Evolutionary conservation across 352 stramenopile genomes (phyloP), one percentile per base, ranked within the genome.

Genomic region (Salisapilia sapeloensis): DNA sequence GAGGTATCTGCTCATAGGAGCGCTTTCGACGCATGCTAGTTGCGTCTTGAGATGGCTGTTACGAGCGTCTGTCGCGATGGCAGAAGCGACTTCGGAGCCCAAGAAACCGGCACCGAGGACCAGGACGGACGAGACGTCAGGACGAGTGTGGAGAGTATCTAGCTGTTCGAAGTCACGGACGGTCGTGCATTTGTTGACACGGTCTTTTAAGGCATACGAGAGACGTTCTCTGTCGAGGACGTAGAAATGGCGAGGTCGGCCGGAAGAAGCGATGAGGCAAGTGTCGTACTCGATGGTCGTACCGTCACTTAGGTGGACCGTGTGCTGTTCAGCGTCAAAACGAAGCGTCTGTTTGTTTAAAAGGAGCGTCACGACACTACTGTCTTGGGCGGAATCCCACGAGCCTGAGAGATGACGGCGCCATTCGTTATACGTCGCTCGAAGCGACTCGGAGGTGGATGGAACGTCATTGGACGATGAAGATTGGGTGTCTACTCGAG

Each of bases 341-440:
- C 78, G 61, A 23, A 92, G 48, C 21, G 37, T 45, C 5, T 54
- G 55, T 24, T 79, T 55, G 34, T 77, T 82, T 30, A 75, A 62
- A 27, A 91, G 53, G 24, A 92, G 35, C 35, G 75, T 91, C 6
- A 92, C 55, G 13, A 29, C 24, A 15, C 34, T 20, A 6, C 42
- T 33, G 2, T 55, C 47, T 11, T 53, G 53, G 13, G 90, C 77
- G 24, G 75, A 61, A 33, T 92, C 80, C 14, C 93, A 69, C 6
- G 56, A 54, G 15, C 69, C 65, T 12, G 62, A 79, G 13, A 94
- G 58, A 38, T 92, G 82, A 15, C 81, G 64, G 6, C 80, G 60
- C 77, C 80, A 94, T 45, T 94, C 79, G 46, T 94, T 93, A 61
- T 90, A 94, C 16, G 71, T 80, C 37, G 80, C 53, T 18, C 87